These are phyloP conservation scores for Lepidium africanum DNA, from an alignment of 345 rosid species.

Conservation along the genomic window DNA sequence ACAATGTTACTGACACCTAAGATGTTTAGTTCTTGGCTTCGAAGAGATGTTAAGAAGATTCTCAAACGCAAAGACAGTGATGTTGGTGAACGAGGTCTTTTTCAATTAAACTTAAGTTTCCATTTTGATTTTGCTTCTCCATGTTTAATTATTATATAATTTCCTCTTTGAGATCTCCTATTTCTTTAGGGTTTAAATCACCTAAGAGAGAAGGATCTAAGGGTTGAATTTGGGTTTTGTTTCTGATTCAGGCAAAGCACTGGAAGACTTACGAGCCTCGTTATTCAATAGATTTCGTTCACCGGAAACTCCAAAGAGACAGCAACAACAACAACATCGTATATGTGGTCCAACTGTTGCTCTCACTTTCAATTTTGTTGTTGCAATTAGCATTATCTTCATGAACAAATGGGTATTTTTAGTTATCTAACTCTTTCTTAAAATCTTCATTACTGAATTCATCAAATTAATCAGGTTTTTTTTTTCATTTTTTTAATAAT, in stretches of 20 bases:
- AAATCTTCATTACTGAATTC: not conserved
- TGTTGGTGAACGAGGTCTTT: slow-evolving; percentile 67
- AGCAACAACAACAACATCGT: slow-evolving; percentile 42
- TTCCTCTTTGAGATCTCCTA: not conserved
- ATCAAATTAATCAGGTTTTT: not conserved
- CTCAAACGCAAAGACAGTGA: slow-evolving; percentile 90
- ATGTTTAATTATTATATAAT: not conserved
- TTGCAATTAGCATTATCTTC: slow-evolving; percentile 76
- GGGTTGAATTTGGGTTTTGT: not conserved
- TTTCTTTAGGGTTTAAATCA: not conserved
- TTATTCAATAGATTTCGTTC: slow-evolving; percentile 55
- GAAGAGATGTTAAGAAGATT: slow-evolving; percentile 69
- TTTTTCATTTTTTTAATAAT: not conserved
- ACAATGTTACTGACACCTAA: slow-evolving; percentile 26
- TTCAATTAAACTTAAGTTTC: not conserved
- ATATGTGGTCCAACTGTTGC: slow-evolving; percentile 58
- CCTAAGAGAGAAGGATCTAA: not conserved
- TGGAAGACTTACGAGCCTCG: slow-evolving; percentile 67
- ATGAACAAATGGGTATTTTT: slow-evolving; percentile 74
- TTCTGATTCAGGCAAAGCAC: slow-evolving; percentile 45
- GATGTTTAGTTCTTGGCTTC: slow-evolving; percentile 33
- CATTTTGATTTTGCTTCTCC: not conserved
- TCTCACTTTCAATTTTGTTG: slow-evolving; percentile 70
- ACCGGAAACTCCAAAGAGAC: slow-evolving; percentile 54
- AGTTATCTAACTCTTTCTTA: not conserved